Evolutionary conservation across 2,329 filamentous ascomycete genomes (phyloP).

Genomic region (Paradendryphiella salina): DNA sequence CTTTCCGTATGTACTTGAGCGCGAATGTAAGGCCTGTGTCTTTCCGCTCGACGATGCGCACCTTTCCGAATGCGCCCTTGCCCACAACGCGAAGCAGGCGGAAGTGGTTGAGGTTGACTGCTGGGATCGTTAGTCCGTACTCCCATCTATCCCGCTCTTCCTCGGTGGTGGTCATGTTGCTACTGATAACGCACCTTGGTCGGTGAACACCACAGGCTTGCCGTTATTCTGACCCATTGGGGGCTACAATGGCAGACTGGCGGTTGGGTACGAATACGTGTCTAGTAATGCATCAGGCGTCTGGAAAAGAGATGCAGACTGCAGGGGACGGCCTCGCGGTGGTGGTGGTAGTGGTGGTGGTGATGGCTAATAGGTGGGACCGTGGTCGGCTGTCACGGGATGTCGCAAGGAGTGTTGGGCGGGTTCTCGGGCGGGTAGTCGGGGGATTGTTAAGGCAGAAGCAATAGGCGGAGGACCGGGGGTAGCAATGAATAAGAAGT

Average conservation of each 20-base stretch:
- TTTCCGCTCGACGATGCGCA: conserved; percentile 96
- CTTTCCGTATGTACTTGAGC: conserved; percentile 97
- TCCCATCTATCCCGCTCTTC: background rate
- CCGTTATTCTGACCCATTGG: conserved; percentile 93
- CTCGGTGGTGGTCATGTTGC: background rate
- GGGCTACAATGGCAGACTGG: conserved; percentile 32
- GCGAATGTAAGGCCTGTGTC: conserved; percentile 93
- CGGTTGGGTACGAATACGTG: conserved; percentile 15
- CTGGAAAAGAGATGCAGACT: background rate
- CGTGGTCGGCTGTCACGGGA: conserved; percentile 3
- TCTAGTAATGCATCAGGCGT: conserved; percentile 35
- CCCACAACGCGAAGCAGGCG: conserved; percentile 92
- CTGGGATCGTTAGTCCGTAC: conserved; percentile 22
- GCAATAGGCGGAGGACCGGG: conserved; percentile 4
- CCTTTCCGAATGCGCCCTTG: conserved; percentile 97
- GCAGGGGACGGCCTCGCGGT: conserved; percentile 14
- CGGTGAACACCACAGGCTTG: conserved; percentile 88
- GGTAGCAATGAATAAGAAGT: conserved; percentile 8
- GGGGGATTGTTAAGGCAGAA: conserved; percentile 13
- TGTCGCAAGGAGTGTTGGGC: background rate
- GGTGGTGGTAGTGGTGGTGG: conserved; percentile 4
- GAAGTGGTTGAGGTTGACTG: conserved; percentile 97
- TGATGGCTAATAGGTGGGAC: conserved; percentile 10
- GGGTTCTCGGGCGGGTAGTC: background rate
- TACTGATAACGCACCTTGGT: conserved; percentile 72